Base-by-base conservation (phyloP, 163 green algal species). In the Chlamydomonas reinhardtii region DNA sequence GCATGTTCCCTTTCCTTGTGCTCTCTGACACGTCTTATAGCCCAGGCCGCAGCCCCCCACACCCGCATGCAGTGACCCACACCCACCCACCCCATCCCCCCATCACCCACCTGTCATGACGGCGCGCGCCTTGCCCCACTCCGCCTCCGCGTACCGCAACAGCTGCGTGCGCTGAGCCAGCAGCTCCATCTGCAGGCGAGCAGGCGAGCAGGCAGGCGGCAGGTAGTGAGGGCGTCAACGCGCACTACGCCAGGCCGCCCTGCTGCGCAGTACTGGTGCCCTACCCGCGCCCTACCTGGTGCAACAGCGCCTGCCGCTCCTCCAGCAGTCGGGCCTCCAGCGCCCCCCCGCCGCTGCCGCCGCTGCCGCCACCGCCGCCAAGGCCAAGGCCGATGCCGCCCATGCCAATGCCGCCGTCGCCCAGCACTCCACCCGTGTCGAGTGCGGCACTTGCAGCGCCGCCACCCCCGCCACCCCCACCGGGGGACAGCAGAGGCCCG, bases 61-160 rank as follows among this genome's bases (percentile, higher is more conserved):
- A 20, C 27, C 71, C 5, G 29, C 4, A 61, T 1, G 17, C 31
- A 39, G 70, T 31, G 19, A 31, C 16, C 0, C 48, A 66, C 34
- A 25, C 0, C 64, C 64, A 25, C 64, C 29, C 64, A 37, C 8
- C 64, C 24, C 11, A 15, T 16, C 11, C 12, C 25, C 27, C 27
- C 35, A 5, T n/a, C 17, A 2, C 66, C 37, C 66, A 85, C 79
- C 79, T 16, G 69, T 62, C 79, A 85, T 85, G 27, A 85, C 27
- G 12, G 69, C 79, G 4, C 68, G 68, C 54, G 54, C 79, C 68
- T 62, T 77, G 52, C 14, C 79, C 79, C 79, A 85, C 79, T 85
- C 79, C 39, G 12, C 29, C 14, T 24, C 52, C 68, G 79, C 79
- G 32, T 70, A 85, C 15, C 27, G 68, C 79, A 85, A 27, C 79